Percentiles rank a stretch among this genome's conserved stretches.
These are phyloP conservation scores for Thamnidium elegans DNA, from an alignment of 192 early-diverging fungal genomes.

Conservation along the genomic window DNA sequence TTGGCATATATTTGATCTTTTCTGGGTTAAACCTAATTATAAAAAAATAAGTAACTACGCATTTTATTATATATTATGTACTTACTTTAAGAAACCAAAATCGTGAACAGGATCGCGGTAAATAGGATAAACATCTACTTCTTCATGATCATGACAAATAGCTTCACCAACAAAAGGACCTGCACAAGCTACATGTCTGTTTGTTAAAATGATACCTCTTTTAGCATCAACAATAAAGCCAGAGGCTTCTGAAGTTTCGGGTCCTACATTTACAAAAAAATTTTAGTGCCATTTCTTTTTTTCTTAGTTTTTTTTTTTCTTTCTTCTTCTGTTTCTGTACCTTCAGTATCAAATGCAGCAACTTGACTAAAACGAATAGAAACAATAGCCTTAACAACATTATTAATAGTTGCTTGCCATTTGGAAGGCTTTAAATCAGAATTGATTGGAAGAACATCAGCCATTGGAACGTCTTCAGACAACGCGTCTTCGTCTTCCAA, in stretches of 20 bases:
- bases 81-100: slow-evolving; percentile 68
- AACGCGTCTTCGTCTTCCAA: slow-evolving; percentile 12
- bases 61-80: neutral
- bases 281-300: neutral
- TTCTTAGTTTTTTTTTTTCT: neutral
- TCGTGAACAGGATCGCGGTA: slow-evolving; percentile 77
- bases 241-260: slow-evolving; percentile 72
- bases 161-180: slow-evolving; percentile 86
- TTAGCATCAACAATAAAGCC: slow-evolving; percentile 81
- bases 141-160: slow-evolving; percentile 77
- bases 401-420: slow-evolving; percentile 72
- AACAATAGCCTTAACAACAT: slow-evolving; percentile 68
- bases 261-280: slow-evolving; percentile 30
- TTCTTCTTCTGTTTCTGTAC: slow-evolving; percentile 14
- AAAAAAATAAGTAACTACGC: slow-evolving; percentile 14
- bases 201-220: slow-evolving; percentile 68
- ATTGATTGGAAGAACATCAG: neutral
- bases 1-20: slow-evolving; percentile 71
- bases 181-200: slow-evolving; percentile 67
- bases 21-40: slow-evolving; percentile 59
- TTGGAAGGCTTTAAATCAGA: slow-evolving; percentile 45
- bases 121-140: slow-evolving; percentile 69
- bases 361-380: slow-evolving; percentile 74
- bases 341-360: slow-evolving; percentile 77
- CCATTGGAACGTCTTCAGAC: slow-evolving; percentile 1